Base-by-base conservation (phyloP, 371 early-diverging fungal species). In the Batkoa obscura region DNA sequence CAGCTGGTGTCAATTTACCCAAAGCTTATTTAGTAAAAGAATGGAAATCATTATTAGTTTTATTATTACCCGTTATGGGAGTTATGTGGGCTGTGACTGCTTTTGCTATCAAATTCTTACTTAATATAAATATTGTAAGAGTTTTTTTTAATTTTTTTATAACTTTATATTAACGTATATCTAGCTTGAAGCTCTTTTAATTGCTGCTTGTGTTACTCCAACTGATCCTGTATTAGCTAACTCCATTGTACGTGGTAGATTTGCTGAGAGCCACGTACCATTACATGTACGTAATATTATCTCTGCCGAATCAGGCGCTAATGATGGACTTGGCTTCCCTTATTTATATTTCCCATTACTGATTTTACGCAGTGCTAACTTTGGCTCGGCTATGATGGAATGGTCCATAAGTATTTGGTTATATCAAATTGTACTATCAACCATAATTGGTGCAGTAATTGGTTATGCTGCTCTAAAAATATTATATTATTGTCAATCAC, bases 151-250 rank as follows among this genome's bases (percentile, higher is more conserved):
- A n/a, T n/a, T 56, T 23, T 0, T 67, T 83, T 38, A 75, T 47
- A 35, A n/a, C 47, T 42, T 50, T 4, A 31, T 43, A 23, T 41
- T 3, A 23, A 43, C 17, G 47, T 15, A 56, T 8, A 46, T 10
- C 32, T 38, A 80, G 72, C 59, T 86, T 41, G 77, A 84, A 55
- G 67, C 82, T 1, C 68, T 91, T 46, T 72, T 90, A 3, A 72
- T 94, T 58, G 88, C 86, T 15, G 86, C 94, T 0, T 89, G 90
- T 58, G 66, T 92, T 6, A 84, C 93, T 4, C 95, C 96, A 0
- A 98, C 96, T 0, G 96, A 98, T 72, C 95, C 96, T 1, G 93
- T 97, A 5, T 64, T 97, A 52, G 86, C 94, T 55, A 90, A 88
- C 70, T 83, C 87, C 1, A 84, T 96, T 15, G 81, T 96, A 5